These are phyloP conservation scores for Yarrowia sp. DNA, from an alignment of 805 yeast species.

Conservation along the genomic window DNA sequence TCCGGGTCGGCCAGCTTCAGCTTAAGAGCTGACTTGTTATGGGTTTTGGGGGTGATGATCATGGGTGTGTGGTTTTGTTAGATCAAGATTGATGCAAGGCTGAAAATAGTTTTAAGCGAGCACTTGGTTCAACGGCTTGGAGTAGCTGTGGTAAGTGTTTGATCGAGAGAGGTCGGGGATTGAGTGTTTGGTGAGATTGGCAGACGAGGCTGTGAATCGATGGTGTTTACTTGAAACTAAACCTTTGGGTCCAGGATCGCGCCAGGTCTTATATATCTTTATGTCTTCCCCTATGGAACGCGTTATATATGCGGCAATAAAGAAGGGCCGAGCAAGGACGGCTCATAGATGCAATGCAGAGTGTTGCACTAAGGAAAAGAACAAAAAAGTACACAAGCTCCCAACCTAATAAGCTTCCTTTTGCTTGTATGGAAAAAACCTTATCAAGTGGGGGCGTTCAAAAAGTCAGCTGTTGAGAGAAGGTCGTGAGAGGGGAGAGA, in stretches of 20 bases:
- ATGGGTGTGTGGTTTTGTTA: background rate
- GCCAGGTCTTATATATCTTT: constrained; percentile 1
- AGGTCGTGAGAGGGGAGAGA: background rate
- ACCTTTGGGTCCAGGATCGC: background rate
- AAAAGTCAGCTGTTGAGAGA: constrained; percentile 19
- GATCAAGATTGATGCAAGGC: constrained; percentile 16
- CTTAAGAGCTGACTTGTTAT: constrained; percentile 21
- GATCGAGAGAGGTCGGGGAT: background rate
- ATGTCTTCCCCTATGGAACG: background rate
- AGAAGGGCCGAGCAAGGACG: constrained; percentile 23
- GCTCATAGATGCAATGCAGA: constrained; percentile 16
- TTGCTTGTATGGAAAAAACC: background rate
- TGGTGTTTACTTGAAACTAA: background rate
- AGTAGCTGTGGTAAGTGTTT: too few species aligned
- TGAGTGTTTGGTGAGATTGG: background rate
- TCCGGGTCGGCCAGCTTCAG: constrained; percentile 20
- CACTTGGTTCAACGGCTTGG: background rate
- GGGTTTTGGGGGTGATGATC: constrained; percentile 24
- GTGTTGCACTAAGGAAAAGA: constrained; percentile 3
- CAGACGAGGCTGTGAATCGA: background rate
- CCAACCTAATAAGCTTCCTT: background rate
- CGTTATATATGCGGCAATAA: constrained; percentile 22
- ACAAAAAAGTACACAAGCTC: background rate
- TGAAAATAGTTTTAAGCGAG: background rate
- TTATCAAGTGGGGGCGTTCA: constrained; percentile 20